Evolutionary conservation across 371 early-diverging fungal species (phyloP), one percentile per base, ranked within the genome.

Genomic region (Apophysomyces trapeziformis): DNA sequence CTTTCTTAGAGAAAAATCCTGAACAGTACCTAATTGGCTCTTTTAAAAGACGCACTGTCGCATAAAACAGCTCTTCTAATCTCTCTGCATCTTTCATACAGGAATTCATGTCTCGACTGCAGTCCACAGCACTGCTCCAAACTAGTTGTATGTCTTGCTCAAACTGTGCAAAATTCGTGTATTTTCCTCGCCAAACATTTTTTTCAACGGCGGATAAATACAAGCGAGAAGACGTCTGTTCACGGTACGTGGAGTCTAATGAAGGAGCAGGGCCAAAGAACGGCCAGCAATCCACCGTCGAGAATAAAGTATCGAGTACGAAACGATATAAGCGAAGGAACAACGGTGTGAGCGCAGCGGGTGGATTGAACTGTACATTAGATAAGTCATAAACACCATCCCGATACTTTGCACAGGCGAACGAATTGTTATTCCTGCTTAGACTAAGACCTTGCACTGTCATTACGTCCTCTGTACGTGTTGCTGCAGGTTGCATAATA

Each of bases 241-340:
- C 76, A 38, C 79, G 79, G 58, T 82, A 79, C 5, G 75, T 44
- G 56, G 73, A 64, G 1, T 78, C 75, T 0, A 76, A 66, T 8
- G 59, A 68, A 8, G 79, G 83, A 12, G 78, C 76, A 32, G 83
- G 80, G 44, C 73, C 75, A n/a, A 79, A 73, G 61, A 82, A 82
- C 0, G 78, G 81, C 77, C 78, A 78, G 50, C 81, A 78, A 38
- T 81, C 76, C 0, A 78, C 76, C 32, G 81, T 78, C 3, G 78
- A 75, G 7, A 81, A 58, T 7, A 81, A 57, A 67, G 74, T 78
- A 57, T 78, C 76, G 63, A 81, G 66, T 37, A 81, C 76, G 38
- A 71, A 81, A 26, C 81, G 76, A 58, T 81, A 81, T 0, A 81
- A 63, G 0, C 81, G 74, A 13, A 81, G 61, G 16, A 81, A 81